Evolutionary conservation across 371 early-diverging fungal species (phyloP), one percentile per base, ranked within the genome.

Genomic region (Mortierella sp.): DNA sequence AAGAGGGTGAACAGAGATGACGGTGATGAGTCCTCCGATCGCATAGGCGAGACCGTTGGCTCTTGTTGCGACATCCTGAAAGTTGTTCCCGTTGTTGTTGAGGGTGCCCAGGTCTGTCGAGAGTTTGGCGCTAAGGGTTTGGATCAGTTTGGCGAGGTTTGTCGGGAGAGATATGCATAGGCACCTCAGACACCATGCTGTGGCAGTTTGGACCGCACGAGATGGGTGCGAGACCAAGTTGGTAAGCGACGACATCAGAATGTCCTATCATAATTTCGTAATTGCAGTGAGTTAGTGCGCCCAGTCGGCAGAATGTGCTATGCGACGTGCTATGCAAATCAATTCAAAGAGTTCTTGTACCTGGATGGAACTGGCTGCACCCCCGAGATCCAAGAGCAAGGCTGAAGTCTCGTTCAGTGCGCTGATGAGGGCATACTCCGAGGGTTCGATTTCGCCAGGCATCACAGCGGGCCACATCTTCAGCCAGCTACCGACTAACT

Each of bases 331-430:
- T 54, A 41, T 41, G 0, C 4, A 41, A 41, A 41, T 41, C 41
- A 41, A 41, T 41, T 41, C 41, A 32, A 43, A 43, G 24, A 11
- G 38, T 29, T 24, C n/a, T 21, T 54, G 4, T 58, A 84, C 84
- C 76, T 95, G 95, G n/a, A 95, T 88, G 0, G 93, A 90, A 35
- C 88, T 90, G 1, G 94, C 93, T 0, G 96, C 95, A 7, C 96
- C 93, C 43, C 97, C 97, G 10, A 98, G 87, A 75, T 97, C 97
- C 46, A 91, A 86, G 4, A 97, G 78, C 46, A 98, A 88, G 14
- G 90, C 89, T 0, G 95, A 92, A 46, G 96, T 90, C 72, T 97
- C 93, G 65, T 95, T 91, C 51, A 96, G 88, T 0, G 95, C 96
- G 71, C 92, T 93, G 12, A 95, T 89, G 41, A 95, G 80, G 1